Conservation (phyloP, 176 grass and related monocot species). For the Aegilops bicornis region DNA sequence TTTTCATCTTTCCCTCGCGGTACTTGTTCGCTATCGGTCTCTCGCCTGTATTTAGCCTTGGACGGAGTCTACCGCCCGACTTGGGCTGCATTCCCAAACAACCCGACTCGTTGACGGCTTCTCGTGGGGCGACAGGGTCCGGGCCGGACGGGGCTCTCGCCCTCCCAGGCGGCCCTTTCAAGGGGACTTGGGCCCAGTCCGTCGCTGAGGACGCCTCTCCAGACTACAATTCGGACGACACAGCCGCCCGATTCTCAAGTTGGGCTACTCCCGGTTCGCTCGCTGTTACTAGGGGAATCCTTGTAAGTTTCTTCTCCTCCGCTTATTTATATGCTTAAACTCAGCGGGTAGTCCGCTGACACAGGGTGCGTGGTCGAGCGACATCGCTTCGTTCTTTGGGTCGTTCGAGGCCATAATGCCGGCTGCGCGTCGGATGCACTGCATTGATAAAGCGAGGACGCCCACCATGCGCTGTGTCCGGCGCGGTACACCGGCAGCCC, state of each 20-base stretch:
- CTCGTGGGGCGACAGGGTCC: slow-evolving; percentile 56
- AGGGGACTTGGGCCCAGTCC: slow-evolving; percentile 27
- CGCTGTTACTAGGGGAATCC: not conserved
- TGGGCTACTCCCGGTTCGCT: not conserved
- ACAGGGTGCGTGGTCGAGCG: too few relatives aligned
- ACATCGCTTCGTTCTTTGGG: too few relatives aligned
- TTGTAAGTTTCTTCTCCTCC: not conserved
- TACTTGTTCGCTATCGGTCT: slow-evolving; percentile 76
- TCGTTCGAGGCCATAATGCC: too few relatives aligned
- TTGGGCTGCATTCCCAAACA: slow-evolving; percentile 67
- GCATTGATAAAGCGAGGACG: too few relatives aligned
- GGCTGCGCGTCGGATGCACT: too few relatives aligned
- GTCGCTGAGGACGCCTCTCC: not conserved
- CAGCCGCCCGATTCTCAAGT: not conserved
- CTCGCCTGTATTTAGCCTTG: slow-evolving; percentile 65
- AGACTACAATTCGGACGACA: not conserved
- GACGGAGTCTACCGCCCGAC: slow-evolving; percentile 59
- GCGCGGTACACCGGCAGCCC: too few relatives aligned
- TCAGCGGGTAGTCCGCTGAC: too few relatives aligned
- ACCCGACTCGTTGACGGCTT: slow-evolving; percentile 49
- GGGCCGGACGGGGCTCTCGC: slow-evolving; percentile 56
- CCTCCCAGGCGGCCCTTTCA: slow-evolving; percentile 49
- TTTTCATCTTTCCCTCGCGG: slow-evolving; percentile 82
- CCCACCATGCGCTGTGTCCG: too few relatives aligned
- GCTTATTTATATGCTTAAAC: too few relatives aligned